Percentiles rank a stretch among this genome's conserved stretches.
phyloP scores from a whole-genome alignment of 2,329 filamentous ascomycete genomes.

The Parascedosporium putredinis region DNA sequence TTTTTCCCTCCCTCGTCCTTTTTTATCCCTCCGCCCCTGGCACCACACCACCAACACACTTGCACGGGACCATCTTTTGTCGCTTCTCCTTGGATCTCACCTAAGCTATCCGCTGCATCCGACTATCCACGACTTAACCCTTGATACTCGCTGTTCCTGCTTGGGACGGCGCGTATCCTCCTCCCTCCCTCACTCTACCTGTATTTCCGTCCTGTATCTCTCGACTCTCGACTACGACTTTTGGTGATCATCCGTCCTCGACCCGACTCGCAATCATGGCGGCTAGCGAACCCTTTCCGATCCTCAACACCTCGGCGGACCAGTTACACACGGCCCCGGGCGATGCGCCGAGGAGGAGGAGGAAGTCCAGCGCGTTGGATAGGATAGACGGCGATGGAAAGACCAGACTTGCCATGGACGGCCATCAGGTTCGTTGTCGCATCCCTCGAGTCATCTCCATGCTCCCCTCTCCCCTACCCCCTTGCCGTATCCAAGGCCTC shows the following conservation, averaged over 20 bases:
- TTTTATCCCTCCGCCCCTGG: too few species aligned
- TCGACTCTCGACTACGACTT: too few species aligned
- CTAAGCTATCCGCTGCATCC: neutral
- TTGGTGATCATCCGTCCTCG: neutral
- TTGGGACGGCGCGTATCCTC: too few species aligned
- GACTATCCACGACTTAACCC: neutral
- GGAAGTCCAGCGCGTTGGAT: conserved; percentile 46
- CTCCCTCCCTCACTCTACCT: neutral
- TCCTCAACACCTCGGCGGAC: conserved; percentile 40
- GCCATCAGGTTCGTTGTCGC: conserved; percentile 5
- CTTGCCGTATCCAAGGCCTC: too few species aligned
- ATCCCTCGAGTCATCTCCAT: too few species aligned
- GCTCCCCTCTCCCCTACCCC: too few species aligned
- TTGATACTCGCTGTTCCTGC: too few species aligned
- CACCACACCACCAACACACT: too few species aligned
- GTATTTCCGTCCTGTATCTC: neutral
- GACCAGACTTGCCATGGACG: neutral
- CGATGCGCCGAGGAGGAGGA: conserved; percentile 33
- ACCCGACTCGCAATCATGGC: conserved; percentile 27
- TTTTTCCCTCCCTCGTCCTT: neutral
- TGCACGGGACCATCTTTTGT: too few species aligned
- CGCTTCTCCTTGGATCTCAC: too few species aligned
- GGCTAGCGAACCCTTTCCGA: conserved; percentile 43
- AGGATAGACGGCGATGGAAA: conserved; percentile 2
- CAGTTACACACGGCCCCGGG: conserved; percentile 30